phyloP scores from a whole-genome alignment of 2,329 filamentous ascomycete genomes.

The Lasiodiplodia citricola region DNA sequence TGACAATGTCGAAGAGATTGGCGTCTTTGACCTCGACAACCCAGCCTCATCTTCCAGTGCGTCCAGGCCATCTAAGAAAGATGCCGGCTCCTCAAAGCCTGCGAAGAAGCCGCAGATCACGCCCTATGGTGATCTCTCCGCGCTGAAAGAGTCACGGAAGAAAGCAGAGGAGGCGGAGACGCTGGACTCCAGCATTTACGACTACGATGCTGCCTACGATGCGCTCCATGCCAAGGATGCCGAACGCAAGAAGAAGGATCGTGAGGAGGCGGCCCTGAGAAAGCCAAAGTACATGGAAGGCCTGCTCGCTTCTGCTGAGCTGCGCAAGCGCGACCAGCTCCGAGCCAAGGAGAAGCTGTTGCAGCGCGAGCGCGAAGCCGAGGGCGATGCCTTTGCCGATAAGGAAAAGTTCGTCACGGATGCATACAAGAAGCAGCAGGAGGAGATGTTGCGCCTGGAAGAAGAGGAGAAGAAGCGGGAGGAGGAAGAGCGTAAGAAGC shows the following conservation, averaged over 20 bases:
- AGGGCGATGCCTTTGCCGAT: slow-evolving; percentile 79
- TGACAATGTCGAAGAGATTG: slow-evolving; percentile 60
- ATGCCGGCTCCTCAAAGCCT: slow-evolving; percentile 36
- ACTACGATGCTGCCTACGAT: slow-evolving; percentile 84
- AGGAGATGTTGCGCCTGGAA: slow-evolving; percentile 72
- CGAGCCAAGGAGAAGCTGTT: slow-evolving; percentile 83
- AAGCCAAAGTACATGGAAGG: slow-evolving; percentile 81
- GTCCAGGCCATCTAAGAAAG: slow-evolving; percentile 38
- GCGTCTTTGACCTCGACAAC: slow-evolving; percentile 55
- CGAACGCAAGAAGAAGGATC: slow-evolving; percentile 60
- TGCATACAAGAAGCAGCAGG: slow-evolving; percentile 81
- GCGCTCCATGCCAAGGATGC: slow-evolving; percentile 66
- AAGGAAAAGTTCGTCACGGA: slow-evolving; percentile 88
- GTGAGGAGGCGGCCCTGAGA: slow-evolving; percentile 61
- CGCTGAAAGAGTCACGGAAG: slow-evolving; percentile 65
- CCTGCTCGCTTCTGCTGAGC: slow-evolving; percentile 73
- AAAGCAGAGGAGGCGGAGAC: slow-evolving; percentile 69
- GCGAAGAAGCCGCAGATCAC: slow-evolving; percentile 40
- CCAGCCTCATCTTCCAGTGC: slow-evolving; percentile 32
- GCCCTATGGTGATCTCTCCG: slow-evolving; percentile 69
- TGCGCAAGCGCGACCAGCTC: slow-evolving; percentile 77
- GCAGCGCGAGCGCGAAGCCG: slow-evolving; percentile 75
- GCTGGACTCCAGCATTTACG: slow-evolving; percentile 77
- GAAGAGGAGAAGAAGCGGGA: slow-evolving; percentile 72
- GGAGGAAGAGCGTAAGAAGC: slow-evolving; percentile 70